Percentiles rank a stretch among this genome's conserved stretches.
These are phyloP conservation scores for Dryas octopetala DNA, from an alignment of 306 rosid species.

Conservation along the genomic window DNA sequence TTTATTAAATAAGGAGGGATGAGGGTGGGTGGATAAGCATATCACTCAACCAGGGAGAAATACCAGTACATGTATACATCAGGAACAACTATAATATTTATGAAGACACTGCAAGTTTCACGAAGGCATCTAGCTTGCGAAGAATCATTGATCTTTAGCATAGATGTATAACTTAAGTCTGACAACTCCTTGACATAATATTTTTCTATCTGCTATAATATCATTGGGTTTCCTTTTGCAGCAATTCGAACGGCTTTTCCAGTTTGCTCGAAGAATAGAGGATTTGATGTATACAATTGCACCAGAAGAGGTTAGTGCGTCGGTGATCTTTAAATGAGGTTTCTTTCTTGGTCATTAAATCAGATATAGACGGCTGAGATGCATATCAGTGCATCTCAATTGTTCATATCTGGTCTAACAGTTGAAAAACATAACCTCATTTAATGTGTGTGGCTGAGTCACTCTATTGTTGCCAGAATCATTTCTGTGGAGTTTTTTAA, in stretches of 20 bases:
- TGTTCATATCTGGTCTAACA: not conserved
- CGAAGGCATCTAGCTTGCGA: not conserved
- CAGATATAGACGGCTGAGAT: not conserved
- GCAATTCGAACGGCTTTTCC: constrained; percentile 99
- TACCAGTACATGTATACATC: not conserved
- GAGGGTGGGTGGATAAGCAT: not conserved
- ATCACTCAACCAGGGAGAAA: not conserved
- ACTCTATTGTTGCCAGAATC: not conserved
- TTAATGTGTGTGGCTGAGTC: not conserved
- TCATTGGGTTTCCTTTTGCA: constrained; percentile 34
- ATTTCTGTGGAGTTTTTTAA: not conserved
- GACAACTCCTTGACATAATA: not conserved
- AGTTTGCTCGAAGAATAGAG: constrained; percentile 85
- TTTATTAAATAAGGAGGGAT: not conserved
- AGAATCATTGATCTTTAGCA: not conserved
- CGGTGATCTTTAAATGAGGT: not conserved
- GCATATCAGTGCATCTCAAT: not conserved
- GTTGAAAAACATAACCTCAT: not conserved
- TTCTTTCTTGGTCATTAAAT: not conserved
- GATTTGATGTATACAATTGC: constrained; percentile 72
- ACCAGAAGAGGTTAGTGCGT: constrained; percentile 84
- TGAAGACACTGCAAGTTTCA: not conserved
- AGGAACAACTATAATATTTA: not conserved
- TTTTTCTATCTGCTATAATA: not conserved
- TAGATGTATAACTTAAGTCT: not conserved